Percentiles rank a stretch among this genome's conserved stretches.
Conservation (phyloP, 129 eudicot species). For the Deinandra increscens region DNA sequence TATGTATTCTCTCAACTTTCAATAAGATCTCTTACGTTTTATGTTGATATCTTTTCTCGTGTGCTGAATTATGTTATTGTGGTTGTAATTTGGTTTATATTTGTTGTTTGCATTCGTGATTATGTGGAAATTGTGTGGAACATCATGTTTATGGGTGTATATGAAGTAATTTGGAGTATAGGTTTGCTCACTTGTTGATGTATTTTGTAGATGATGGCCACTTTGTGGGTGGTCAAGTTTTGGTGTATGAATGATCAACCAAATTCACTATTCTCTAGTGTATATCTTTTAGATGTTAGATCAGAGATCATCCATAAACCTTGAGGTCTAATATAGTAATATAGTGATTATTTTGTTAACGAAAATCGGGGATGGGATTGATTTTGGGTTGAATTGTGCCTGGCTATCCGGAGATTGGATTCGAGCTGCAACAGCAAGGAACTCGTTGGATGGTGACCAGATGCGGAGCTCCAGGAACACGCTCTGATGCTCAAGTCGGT, state of each 20-base stretch:
- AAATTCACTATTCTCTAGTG: not conserved
- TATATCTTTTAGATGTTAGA: not conserved
- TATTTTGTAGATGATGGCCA: conserved; percentile 13
- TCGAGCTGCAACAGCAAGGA: not conserved
- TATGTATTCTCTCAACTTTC: not conserved
- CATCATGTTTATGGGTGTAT: not conserved
- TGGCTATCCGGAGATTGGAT: not conserved
- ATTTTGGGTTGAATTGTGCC: not conserved
- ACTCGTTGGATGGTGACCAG: too few species aligned
- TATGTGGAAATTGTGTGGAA: not conserved
- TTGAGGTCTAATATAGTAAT: not conserved
- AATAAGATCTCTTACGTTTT: not conserved
- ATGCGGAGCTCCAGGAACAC: too few species aligned
- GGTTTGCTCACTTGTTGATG: not conserved
- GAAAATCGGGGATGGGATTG: not conserved
- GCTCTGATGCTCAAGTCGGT: too few species aligned
- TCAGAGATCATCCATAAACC: not conserved
- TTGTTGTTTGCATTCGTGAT: not conserved
- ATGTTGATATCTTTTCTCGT: not conserved
- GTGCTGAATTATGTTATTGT: not conserved
- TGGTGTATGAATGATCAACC: not conserved
- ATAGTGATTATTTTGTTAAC: not conserved
- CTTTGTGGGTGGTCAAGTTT: not conserved
- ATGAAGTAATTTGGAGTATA: not conserved
- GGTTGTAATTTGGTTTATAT: not conserved